Evolutionary conservation across 352 stramenopile species (phyloP).

Genomic region (Phytophthora brassicae): DNA sequence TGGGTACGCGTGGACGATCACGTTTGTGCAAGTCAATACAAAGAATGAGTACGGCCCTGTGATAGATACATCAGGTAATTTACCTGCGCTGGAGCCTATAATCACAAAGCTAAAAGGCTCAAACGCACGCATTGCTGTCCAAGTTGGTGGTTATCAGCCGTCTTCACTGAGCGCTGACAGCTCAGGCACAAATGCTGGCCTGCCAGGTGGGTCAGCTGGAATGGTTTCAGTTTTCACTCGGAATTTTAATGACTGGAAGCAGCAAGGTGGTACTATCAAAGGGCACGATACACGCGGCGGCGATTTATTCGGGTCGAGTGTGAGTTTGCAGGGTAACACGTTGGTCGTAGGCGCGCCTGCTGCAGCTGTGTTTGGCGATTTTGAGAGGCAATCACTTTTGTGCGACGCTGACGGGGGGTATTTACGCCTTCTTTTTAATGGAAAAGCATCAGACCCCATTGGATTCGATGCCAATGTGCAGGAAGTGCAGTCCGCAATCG

Average conservation of each 20-base stretch:
- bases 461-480: conserved; percentile 57
- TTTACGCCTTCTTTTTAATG: conserved; percentile 64
- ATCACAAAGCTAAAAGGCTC: conserved; percentile 58
- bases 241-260: conserved; percentile 72
- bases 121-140: conserved; percentile 51
- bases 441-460: conserved; percentile 54
- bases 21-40: conserved; percentile 79
- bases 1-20: conserved; percentile 86
- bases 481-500: conserved; percentile 53
- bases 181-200: conserved; percentile 44
- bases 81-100: conserved; percentile 62
- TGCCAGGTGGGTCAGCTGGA: conserved; percentile 59
- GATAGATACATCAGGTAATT: conserved; percentile 62
- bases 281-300: conserved; percentile 59
- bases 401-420: conserved; percentile 77
- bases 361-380: conserved; percentile 69
- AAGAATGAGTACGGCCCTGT: conserved; percentile 74
- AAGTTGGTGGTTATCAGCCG: conserved; percentile 54
- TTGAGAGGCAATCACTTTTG: conserved; percentile 68
- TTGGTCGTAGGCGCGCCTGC: conserved; percentile 67
- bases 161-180: conserved; percentile 31
- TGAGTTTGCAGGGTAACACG: conserved; percentile 55
- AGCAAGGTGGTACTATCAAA: conserved; percentile 59
- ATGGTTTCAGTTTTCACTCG: conserved; percentile 70
- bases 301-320: conserved; percentile 76